Evolutionary conservation across 805 yeast species (phyloP).

Genomic region (Wickerhamiella bombiphila): DNA sequence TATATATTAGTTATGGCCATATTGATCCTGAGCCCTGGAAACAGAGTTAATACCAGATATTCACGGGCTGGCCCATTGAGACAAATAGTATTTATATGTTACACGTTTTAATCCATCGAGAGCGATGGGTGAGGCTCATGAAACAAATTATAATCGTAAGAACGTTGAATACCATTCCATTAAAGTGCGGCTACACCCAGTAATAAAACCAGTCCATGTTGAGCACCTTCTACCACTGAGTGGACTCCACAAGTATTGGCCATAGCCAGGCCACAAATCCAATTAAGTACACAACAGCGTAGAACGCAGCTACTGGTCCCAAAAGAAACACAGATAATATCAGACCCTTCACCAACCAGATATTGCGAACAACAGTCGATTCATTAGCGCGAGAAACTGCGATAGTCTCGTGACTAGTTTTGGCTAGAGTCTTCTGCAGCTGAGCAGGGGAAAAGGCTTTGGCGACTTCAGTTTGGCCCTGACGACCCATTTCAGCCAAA

Average conservation of each 20-base stretch:
- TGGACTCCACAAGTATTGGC: conserved; percentile 7
- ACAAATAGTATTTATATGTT: no score
- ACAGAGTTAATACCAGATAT: no score
- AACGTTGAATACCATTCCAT: no score
- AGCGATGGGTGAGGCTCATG: no score
- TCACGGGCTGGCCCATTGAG: no score
- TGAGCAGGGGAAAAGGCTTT: conserved; percentile 21
- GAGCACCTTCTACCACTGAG: conserved; percentile 7
- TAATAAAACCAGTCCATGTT: no score
- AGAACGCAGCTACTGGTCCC: neutral
- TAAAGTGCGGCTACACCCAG: no score
- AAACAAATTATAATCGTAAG: no score
- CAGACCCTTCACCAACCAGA: conserved; percentile 3
- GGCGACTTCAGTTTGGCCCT: conserved; percentile 22
- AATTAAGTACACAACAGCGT: neutral
- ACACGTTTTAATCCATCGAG: no score
- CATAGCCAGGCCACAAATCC: conserved; percentile 2
- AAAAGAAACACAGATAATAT: neutral
- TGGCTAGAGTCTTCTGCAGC: conserved; percentile 22
- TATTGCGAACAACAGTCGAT: conserved; percentile 4
- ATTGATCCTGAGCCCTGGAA: no score
- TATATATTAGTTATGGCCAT: no score
- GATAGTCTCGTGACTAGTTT: conserved; percentile 8
- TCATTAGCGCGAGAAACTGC: conserved; percentile 14
- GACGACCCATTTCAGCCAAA: conserved; percentile 19